Evolutionary conservation across 352 stramenopile genomes (phyloP).

Genomic region (Phytophthora multivora): DNA sequence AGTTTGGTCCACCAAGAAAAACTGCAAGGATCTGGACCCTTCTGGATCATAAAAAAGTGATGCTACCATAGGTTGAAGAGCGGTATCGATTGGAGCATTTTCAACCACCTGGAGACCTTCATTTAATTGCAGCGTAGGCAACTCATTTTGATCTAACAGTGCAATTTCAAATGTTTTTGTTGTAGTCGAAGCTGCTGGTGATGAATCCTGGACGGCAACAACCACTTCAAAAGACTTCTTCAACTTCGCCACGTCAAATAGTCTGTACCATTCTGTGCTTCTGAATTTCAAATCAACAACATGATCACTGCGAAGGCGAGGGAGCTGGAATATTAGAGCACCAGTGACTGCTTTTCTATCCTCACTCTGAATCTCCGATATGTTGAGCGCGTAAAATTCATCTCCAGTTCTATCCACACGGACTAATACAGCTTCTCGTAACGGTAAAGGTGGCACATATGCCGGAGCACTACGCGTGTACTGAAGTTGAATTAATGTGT

Average conservation of each 20-base stretch:
- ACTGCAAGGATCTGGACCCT: conserved; percentile 24
- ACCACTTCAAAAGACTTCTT: conserved; percentile 43
- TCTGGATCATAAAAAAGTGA: conserved; percentile 30
- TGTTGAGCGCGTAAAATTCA: conserved; percentile 15
- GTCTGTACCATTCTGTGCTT: conserved; percentile 28
- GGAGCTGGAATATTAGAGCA: conserved; percentile 18
- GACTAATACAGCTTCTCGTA: conserved; percentile 6
- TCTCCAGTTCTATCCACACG: conserved; percentile 12
- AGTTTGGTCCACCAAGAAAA: conserved; percentile 38
- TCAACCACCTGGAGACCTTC: conserved; percentile 14
- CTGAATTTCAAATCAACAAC: conserved; percentile 39
- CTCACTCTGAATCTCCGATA: neutral
- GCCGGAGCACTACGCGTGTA: conserved; percentile 7
- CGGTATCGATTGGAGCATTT: conserved; percentile 11
- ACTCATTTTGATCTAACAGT: conserved; percentile 25
- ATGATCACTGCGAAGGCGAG: conserved; percentile 1
- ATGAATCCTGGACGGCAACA: conserved; percentile 47
- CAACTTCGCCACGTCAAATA: conserved; percentile 43
- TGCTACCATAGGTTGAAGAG: conserved; percentile 8
- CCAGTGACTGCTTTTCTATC: conserved; percentile 7
- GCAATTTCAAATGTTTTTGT: conserved; percentile 19
- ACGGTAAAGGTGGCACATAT: neutral
- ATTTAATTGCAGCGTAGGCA: conserved; percentile 9
- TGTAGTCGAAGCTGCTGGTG: conserved; percentile 22
- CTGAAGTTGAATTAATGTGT: conserved; percentile 9